A percentile compares a stretch with the other conserved stretches of the same genome.
Evolutionary conservation across 148 eudicot genomes (phyloP).

Genomic region (Nepenthes gracilis): DNA sequence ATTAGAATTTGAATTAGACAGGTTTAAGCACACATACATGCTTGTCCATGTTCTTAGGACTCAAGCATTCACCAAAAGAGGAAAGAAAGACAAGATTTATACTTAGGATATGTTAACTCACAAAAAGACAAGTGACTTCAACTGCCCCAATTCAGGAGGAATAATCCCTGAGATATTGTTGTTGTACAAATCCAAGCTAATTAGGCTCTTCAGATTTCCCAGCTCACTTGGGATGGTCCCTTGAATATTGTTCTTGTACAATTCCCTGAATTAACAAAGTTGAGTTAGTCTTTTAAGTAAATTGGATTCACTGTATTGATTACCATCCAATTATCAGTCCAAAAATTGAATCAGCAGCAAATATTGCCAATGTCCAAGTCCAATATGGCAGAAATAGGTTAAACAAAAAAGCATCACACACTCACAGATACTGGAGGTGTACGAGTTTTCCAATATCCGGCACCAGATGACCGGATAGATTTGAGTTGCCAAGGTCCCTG

Average conservation of each 20-base stretch:
- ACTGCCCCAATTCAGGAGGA: constrained; percentile 52
- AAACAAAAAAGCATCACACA: constrained; percentile 1
- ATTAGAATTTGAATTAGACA: too few relatives aligned
- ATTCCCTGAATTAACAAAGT: constrained; percentile 45
- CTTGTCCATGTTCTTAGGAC: too few relatives aligned
- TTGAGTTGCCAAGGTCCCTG: constrained; percentile 91
- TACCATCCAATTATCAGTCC: too few relatives aligned
- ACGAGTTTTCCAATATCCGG: constrained; percentile 80
- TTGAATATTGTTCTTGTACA: constrained; percentile 64
- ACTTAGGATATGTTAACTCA: not conserved
- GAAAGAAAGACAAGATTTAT: not conserved
- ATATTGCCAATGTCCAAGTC: not conserved
- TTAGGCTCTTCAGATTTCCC: constrained; percentile 64
- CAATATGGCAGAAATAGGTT: not conserved
- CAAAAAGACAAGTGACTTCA: constrained; percentile 24
- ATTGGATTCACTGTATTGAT: too few relatives aligned
- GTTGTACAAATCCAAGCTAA: constrained; percentile 77
- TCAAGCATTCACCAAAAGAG: too few relatives aligned
- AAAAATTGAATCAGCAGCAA: not conserved
- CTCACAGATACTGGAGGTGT: constrained; percentile 88
- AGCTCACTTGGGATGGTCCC: constrained; percentile 71
- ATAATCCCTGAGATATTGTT: constrained; percentile 65
- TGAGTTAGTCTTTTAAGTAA: not conserved
- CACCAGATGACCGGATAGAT: constrained; percentile 74
- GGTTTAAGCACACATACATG: not conserved